Conservation (phyloP, 2,329 filamentous ascomycete genomes). For the Apiospora kogelbergensis region DNA sequence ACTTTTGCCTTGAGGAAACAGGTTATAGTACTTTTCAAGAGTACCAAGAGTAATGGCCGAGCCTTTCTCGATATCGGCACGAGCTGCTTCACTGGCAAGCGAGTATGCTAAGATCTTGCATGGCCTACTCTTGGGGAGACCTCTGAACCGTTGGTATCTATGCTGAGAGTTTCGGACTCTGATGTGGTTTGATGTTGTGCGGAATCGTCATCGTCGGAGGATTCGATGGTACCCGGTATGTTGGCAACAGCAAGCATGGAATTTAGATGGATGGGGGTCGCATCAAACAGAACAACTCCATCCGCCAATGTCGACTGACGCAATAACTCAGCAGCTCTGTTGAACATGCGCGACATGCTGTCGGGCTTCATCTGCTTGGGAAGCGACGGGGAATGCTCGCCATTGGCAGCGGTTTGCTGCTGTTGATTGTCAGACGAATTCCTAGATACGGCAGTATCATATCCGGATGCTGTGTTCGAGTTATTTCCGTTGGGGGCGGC, state of each 20-base stretch:
- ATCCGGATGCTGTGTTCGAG: not conserved
- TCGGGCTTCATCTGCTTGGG: not conserved
- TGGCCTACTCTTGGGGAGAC: constrained; percentile 24
- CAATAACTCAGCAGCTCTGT: constrained; percentile 28
- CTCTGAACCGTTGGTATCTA: constrained; percentile 32
- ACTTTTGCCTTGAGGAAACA: constrained; percentile 30
- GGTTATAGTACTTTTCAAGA: constrained; percentile 30
- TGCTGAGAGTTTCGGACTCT: constrained; percentile 22
- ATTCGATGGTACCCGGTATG: constrained; percentile 7
- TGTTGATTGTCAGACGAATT: not conserved
- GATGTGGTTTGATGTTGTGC: not conserved
- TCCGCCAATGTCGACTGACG: constrained; percentile 31
- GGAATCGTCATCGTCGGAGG: not conserved
- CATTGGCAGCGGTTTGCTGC: not conserved
- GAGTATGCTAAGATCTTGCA: constrained; percentile 31
- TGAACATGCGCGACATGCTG: constrained; percentile 13
- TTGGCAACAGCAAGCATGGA: constrained; percentile 20
- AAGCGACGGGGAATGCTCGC: constrained; percentile 11
- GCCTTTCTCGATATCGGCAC: constrained; percentile 26
- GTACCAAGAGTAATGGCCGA: constrained; percentile 28
- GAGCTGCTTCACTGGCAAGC: constrained; percentile 24
- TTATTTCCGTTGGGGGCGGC: not conserved
- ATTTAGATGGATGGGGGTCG: constrained; percentile 22
- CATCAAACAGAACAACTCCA: constrained; percentile 31
- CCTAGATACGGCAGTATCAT: not conserved